Base-by-base conservation (phyloP, 208 protist species). In the Leishmania guyanensis region DNA sequence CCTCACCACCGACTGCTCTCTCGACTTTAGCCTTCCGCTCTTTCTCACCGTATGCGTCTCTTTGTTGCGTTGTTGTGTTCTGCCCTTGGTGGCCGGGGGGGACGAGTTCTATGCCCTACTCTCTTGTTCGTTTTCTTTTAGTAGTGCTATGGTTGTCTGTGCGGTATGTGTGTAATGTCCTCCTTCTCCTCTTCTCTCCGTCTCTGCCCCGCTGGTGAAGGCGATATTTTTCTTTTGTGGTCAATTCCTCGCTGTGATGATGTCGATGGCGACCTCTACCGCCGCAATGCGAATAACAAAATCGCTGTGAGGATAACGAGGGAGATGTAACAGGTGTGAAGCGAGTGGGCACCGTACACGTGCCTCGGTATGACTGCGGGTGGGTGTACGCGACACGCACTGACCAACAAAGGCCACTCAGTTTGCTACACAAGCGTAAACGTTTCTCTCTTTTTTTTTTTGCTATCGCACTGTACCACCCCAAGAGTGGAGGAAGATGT, bases 401-500 rank as follows among this genome's bases (percentile, higher is more conserved):
- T 46, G 4, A 46, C 43, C 56, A 26, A 62, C 56, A 26, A 26
- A 62, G 3, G 22, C 56, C 54, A 60, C 54, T 60, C 54, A 12
- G 0, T 60, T 22, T 60, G 5, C 54, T 60, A 0, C 54, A 22
- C 20, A 60, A 60, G 54, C 10, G 54, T 60, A 36, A 1, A 12
- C 60, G 60, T 66, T 66, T 66, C 22, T 66, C 22, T 66, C n/a
- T 66, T 66, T 33, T 66, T 66, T 66, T 17, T 29, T 66, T 29
- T 1, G 6, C 22, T 66, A 1, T 20, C 1, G 12, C 26, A 36
- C 26, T 66, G 12, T 20, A 33, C 60, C 17, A 5, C 53, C 36
- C 36, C 36, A 39, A 2, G 36, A 39, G 36, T 39, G 36, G 36
- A 39, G 36, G 1, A 39, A 0, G 36, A 0, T 39, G 36, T 39